phyloP scores from a whole-genome alignment of 176 grass and related monocot genomes.

The Themeda triandra region DNA sequence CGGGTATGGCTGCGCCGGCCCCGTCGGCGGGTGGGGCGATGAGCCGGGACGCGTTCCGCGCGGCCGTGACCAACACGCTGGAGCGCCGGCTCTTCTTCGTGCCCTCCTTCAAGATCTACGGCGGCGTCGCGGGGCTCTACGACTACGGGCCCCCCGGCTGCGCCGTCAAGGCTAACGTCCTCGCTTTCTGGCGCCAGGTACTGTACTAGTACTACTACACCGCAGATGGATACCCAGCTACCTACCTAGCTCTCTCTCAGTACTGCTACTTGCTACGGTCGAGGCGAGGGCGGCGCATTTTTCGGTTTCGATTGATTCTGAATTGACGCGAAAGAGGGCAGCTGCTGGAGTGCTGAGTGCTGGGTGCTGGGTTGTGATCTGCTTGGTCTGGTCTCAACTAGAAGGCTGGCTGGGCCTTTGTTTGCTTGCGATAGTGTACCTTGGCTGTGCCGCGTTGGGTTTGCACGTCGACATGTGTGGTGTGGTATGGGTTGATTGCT shows the following conservation, averaged over 20 bases:
- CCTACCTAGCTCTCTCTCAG: neutral
- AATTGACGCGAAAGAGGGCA: neutral
- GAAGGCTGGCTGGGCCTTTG: constrained; percentile 1
- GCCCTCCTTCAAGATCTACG: constrained; percentile 94
- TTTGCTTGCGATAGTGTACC: constrained; percentile 6
- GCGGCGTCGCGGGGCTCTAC: constrained; percentile 88
- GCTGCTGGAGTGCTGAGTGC: neutral
- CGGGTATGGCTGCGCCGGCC: constrained; percentile 5
- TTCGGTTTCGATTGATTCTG: neutral
- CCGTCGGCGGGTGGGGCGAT: neutral
- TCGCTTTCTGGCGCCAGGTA: constrained; percentile 91
- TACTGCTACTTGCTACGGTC: neutral
- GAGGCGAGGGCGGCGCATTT: neutral
- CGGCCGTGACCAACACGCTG: constrained; percentile 74
- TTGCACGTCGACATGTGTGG: neutral
- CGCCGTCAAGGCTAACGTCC: constrained; percentile 80
- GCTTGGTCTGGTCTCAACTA: neutral
- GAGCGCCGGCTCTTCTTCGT: constrained; percentile 86
- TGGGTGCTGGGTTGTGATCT: constrained; percentile 1
- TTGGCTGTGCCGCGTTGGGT: constrained; percentile 18
- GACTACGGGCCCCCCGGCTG: constrained; percentile 85
- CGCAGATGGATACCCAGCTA: neutral
- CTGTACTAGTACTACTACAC: constrained; percentile 18
- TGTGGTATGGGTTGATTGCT: neutral
- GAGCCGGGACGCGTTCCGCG: constrained; percentile 68